These are phyloP conservation scores for Xylariaceae sp. DNA, from an alignment of 2,329 filamentous ascomycete species.

Conservation along the genomic window DNA sequence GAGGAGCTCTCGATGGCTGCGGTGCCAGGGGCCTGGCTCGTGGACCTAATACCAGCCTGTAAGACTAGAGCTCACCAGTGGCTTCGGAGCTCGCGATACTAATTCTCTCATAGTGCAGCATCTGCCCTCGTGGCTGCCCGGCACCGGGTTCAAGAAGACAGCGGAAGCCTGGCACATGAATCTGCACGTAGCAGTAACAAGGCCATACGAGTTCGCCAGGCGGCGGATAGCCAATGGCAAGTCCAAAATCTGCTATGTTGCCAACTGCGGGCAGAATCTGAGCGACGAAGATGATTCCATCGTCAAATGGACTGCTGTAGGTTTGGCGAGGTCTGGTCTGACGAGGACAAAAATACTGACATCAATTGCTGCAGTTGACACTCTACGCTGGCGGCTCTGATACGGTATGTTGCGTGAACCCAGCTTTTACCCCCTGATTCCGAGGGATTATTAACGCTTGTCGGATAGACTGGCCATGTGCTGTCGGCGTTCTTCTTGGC, in stretches of 20 bases:
- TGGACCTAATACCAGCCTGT: conserved; percentile 26
- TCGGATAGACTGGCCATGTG: conserved; percentile 35
- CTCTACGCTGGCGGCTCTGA: conserved; percentile 23
- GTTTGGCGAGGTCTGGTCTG: background rate
- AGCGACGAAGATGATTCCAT: conserved; percentile 10
- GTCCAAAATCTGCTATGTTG: conserved; percentile 17
- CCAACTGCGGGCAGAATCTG: conserved; percentile 4
- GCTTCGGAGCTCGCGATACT: background rate
- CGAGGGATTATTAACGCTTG: background rate
- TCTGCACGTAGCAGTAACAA: conserved; percentile 11
- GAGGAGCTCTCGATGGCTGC: conserved; percentile 15
- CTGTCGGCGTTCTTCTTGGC: conserved; percentile 40
- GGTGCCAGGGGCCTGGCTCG: conserved; percentile 22
- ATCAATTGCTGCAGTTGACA: background rate
- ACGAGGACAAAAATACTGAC: background rate
- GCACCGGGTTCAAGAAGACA: conserved; percentile 22
- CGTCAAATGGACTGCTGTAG: conserved; percentile 19
- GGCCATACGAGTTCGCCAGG: conserved; percentile 21
- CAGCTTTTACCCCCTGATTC: background rate
- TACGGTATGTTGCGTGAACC: conserved; percentile 17
- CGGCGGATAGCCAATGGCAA: conserved; percentile 13
- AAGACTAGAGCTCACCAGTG: conserved; percentile 1
- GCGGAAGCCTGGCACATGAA: conserved; percentile 12
- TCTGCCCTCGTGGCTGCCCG: conserved; percentile 28
- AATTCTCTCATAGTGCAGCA: conserved; percentile 14